These are phyloP conservation scores for Hebeloma cylindrosporum DNA, from an alignment of 768 basidiomycete species.

Conservation along the genomic window DNA sequence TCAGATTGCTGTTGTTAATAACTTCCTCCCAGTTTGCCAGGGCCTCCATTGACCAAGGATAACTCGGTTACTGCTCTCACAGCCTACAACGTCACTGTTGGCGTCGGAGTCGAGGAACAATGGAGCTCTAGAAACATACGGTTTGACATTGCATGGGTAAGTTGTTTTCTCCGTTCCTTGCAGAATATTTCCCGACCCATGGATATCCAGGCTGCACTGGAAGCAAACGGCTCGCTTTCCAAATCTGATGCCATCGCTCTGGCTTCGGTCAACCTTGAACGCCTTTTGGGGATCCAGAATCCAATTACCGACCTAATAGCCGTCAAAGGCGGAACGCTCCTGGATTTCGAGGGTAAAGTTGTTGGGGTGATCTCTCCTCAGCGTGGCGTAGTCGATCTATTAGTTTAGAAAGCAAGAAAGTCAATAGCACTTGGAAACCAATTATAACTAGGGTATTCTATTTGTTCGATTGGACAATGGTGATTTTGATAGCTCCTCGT, in stretches of 20 bases:
- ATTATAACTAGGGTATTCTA: constrained; percentile 4
- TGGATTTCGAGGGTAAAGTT: constrained; percentile 43
- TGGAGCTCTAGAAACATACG: constrained; percentile 65
- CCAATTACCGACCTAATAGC: constrained; percentile 40
- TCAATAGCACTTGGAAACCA: not conserved
- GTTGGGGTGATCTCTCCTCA: constrained; percentile 37
- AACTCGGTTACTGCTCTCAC: constrained; percentile 57
- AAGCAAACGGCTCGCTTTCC: constrained; percentile 26
- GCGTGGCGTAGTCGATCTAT: constrained; percentile 23
- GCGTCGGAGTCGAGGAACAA: constrained; percentile 56
- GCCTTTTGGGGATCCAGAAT: constrained; percentile 36
- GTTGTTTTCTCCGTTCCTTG: constrained; percentile 18
- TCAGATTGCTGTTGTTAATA: not conserved
- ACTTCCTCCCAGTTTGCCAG: constrained; percentile 33
- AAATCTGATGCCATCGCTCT: constrained; percentile 36
- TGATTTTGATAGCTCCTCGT: constrained; percentile 21
- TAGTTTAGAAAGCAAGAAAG: constrained; percentile 8
- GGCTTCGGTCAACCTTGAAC: constrained; percentile 44
- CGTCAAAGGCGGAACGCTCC: constrained; percentile 34
- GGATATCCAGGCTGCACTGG: constrained; percentile 19
- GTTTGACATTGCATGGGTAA: constrained; percentile 77
- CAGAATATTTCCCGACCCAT: not conserved
- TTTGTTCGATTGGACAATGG: constrained; percentile 21
- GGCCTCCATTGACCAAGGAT: constrained; percentile 46
- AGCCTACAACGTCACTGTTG: constrained; percentile 67